These are phyloP conservation scores for Pichia sp. DNA, from an alignment of 1,139 yeast species.

Conservation along the genomic window DNA sequence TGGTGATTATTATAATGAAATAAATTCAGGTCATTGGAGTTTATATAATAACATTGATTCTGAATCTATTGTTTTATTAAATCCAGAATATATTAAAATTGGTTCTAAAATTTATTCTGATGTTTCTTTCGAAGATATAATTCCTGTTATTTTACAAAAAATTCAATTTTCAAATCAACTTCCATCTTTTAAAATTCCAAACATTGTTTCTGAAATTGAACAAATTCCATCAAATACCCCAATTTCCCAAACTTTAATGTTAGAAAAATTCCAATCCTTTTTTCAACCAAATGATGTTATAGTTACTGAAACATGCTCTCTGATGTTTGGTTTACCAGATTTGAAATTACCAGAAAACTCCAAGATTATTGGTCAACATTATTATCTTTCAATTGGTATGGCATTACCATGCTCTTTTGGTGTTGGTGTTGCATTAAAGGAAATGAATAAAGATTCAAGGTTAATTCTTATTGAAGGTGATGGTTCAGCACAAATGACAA, in stretches of 20 bases:
- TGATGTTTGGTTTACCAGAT: slow-evolving; percentile 66
- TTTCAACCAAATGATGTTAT: slow-evolving; percentile 58
- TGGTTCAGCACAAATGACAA: slow-evolving; percentile 88
- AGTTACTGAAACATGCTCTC: slow-evolving; percentile 73
- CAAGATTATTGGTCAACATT: slow-evolving; percentile 54
- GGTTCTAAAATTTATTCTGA: slow-evolving; percentile 34
- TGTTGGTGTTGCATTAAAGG: slow-evolving; percentile 61
- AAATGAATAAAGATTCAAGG: slow-evolving; percentile 41
- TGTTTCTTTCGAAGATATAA: slow-evolving; percentile 42
- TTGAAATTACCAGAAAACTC: slow-evolving; percentile 48
- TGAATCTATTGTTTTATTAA: slow-evolving; percentile 33
- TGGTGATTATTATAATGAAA: slow-evolving; percentile 49
- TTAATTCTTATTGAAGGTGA: slow-evolving; percentile 76
- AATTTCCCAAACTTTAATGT: slow-evolving; percentile 34
- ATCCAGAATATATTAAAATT: slow-evolving; percentile 42
- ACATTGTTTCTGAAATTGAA: slow-evolving; percentile 17
- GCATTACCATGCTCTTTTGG: slow-evolving; percentile 84
- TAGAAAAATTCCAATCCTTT: slow-evolving; percentile 28
- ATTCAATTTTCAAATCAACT: slow-evolving; percentile 37
- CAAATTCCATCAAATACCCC: slow-evolving; percentile 24
- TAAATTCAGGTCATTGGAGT: slow-evolving; percentile 44
- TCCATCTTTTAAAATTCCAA: slow-evolving; percentile 21
- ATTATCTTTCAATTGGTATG: slow-evolving; percentile 79
- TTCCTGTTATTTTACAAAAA: slow-evolving; percentile 34
- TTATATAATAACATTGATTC: slow-evolving; percentile 27